Base-by-base conservation (phyloP, 164 flowering plant species). In the Umbellularia californica region DNA sequence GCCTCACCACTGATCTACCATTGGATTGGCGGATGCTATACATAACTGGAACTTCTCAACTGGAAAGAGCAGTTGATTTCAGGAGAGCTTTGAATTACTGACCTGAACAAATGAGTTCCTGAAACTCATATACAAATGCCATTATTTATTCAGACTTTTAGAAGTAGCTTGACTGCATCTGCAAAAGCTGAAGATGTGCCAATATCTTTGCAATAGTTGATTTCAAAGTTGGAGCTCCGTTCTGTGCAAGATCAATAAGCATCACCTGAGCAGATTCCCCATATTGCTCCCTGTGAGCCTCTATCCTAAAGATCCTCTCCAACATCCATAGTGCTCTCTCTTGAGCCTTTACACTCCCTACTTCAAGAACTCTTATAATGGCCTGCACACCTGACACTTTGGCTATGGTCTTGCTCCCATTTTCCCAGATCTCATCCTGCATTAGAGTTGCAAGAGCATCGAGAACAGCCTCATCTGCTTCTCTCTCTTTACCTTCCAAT, bases 151-250 rank as follows among this genome's bases (percentile, higher is more conserved):
- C 5, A 1, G 55, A 20, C 71, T 33, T 7, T 83, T 78, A 91
- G 76, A 94, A 94, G 80, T 90, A 92, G 84, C 91, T 90, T 70
- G 95, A 92, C 79, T 94, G 98, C 73, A 17, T 78, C 79, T 90
- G 97, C 84, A 94, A 79, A 23, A 94, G 87, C 72, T 90, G 90
- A 74, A 94, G 92, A 70, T 87, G 94, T 64, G 92, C 95, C 85
- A 94, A 75, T 67, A 92, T 52, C 80, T 83, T 90, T 14, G 94
- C 96, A 70, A 80, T 74, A 25, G 69, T 74, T 66, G 96, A 79
- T 78, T 84, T 89, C 76, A 94, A 65, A 52, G 77, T 71, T 23
- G 84, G 70, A 75, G 84, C 87, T 23, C 89, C 90, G n/a, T 86
- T 87, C 74, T 91, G 96, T 17, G 96, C 90, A 24, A 94, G 82